phyloP scores from a whole-genome alignment of 345 rosid genomes.

The Cardiospermum halicacabum region DNA sequence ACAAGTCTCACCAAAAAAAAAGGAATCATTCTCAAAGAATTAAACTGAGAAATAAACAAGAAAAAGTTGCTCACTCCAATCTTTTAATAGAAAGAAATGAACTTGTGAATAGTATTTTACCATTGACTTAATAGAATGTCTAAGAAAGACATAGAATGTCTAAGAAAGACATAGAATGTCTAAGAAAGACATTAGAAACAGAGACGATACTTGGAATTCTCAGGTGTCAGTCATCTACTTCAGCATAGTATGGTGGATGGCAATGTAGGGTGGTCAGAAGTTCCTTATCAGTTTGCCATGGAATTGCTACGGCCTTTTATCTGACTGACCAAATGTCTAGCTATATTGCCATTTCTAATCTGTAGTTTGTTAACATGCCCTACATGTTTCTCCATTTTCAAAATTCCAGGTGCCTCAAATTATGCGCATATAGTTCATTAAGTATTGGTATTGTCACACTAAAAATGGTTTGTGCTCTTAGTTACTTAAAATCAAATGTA shows the following conservation, averaged over 20 bases:
- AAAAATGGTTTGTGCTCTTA: background rate
- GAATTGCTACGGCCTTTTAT: background rate
- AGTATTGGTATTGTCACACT: background rate
- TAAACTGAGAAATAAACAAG: background rate
- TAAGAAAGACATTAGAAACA: background rate
- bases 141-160: background rate
- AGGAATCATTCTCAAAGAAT: background rate
- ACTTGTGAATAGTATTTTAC: background rate
- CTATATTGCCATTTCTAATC: background rate
- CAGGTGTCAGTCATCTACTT: background rate
- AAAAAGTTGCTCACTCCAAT: background rate
- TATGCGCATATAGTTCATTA: background rate
- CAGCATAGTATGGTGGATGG: background rate
- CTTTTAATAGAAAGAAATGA: background rate
- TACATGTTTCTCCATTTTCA: background rate
- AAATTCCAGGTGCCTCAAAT: conserved; percentile 4
- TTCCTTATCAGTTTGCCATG: background rate
- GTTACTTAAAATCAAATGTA: background rate
- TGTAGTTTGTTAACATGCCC: background rate
- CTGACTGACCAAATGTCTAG: background rate
- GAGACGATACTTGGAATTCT: background rate
- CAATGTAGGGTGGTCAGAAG: background rate
- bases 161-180: background rate
- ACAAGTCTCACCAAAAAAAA: background rate
- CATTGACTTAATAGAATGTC: background rate